These are phyloP conservation scores for Yamadazyma diddensiae DNA, from an alignment of 1,139 yeast genomes.

Conservation along the genomic window DNA sequence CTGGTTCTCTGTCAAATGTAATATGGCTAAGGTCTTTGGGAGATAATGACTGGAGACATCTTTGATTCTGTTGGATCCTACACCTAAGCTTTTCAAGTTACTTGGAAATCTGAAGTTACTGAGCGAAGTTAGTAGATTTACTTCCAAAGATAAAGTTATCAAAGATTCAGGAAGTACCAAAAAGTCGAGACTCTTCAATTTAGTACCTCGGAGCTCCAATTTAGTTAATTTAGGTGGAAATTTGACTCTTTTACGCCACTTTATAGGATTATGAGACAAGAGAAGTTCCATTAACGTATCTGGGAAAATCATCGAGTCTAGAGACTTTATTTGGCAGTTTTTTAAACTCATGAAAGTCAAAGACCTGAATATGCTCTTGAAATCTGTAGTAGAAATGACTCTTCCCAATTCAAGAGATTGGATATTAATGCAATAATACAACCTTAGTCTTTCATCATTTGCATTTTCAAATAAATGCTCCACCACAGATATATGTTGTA, in stretches of 20 bases:
- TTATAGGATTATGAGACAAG: constrained; percentile 24
- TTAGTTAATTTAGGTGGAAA: constrained; percentile 16
- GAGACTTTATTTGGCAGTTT: constrained; percentile 3
- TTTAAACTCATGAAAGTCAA: constrained; percentile 3
- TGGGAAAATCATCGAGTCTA: constrained; percentile 3
- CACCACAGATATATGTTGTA: neutral
- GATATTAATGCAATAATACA: constrained; percentile 1
- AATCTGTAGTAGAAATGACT: constrained; percentile 1
- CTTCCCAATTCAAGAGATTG: constrained; percentile 2
- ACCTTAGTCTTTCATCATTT: neutral
- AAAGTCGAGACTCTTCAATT: constrained; percentile 14
- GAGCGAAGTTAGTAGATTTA: constrained; percentile 19
- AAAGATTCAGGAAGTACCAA: constrained; percentile 20
- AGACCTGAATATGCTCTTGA: neutral
- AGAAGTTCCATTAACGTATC: constrained; percentile 13
- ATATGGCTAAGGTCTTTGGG: constrained; percentile 16
- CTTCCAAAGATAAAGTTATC: constrained; percentile 20
- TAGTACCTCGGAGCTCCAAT: constrained; percentile 20
- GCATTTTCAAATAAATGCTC: constrained; percentile 1
- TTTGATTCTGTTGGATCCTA: constrained; percentile 21
- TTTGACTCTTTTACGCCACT: constrained; percentile 16
- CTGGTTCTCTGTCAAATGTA: constrained; percentile 24
- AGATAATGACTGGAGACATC: constrained; percentile 13
- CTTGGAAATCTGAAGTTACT: constrained; percentile 21
- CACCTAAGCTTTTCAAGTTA: constrained; percentile 17